phyloP scores from a whole-genome alignment of 169 alveolate genomes.

The Cryptosporidium felis region DNA sequence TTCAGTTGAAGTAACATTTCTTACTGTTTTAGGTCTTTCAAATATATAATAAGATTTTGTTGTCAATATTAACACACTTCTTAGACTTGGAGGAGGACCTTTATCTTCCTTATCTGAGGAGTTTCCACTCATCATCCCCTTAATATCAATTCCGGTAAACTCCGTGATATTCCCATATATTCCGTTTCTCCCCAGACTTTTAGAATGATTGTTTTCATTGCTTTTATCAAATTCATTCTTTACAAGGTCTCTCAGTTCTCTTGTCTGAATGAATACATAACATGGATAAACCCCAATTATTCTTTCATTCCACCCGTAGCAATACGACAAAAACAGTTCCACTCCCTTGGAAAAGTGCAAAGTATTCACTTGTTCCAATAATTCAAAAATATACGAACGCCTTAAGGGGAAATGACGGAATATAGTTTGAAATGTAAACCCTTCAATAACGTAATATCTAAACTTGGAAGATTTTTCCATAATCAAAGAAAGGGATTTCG shows the following conservation, averaged over 20 bases:
- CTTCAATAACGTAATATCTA: constrained; percentile 27
- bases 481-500: background rate
- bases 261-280: constrained; percentile 34
- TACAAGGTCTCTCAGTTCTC: background rate
- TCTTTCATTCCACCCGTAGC: constrained; percentile 50
- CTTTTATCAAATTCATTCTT: background rate
- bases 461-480: constrained; percentile 56
- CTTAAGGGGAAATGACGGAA: constrained; percentile 58
- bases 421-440: constrained; percentile 37
- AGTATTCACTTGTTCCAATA: constrained; percentile 49
- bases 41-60: constrained; percentile 31
- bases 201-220: background rate
- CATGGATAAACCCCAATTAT: constrained; percentile 57
- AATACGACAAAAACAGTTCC: constrained; percentile 44
- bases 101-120: background rate
- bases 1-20: constrained; percentile 40
- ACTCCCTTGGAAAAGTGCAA: constrained; percentile 35
- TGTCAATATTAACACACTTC: constrained; percentile 28
- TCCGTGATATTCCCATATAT: background rate
- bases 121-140: background rate
- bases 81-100: constrained; percentile 14
- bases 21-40: constrained; percentile 49
- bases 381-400: constrained; percentile 60
- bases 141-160: background rate
- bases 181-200: background rate